phyloP scores from a whole-genome alignment of 1,284 basidiomycete genomes.

The Lignosus rhinocerotis region DNA sequence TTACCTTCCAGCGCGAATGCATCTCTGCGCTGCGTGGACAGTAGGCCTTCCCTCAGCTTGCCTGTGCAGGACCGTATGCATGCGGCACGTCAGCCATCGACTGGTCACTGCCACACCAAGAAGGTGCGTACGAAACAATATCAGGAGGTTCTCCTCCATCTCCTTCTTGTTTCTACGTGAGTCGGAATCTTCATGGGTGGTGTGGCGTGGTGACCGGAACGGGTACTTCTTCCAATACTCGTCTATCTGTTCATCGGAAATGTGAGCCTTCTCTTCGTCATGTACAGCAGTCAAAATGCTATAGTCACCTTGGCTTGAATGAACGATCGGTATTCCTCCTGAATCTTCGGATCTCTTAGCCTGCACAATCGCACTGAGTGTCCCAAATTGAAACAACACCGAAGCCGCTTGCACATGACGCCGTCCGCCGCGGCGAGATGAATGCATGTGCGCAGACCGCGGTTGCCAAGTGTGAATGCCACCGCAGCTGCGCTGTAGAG shows the following conservation, averaged over 20 bases:
- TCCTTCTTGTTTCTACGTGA: slow-evolving; percentile 46
- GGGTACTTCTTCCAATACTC: slow-evolving; percentile 43
- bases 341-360: slow-evolving; percentile 53
- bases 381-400: too few relatives aligned
- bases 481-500: too few relatives aligned
- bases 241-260: slow-evolving; percentile 30
- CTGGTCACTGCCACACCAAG: not conserved
- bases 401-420: too few relatives aligned
- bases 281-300: not conserved
- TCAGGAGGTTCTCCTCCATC: slow-evolving; percentile 63
- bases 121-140: slow-evolving; percentile 58
- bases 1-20: slow-evolving; percentile 64
- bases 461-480: too few relatives aligned
- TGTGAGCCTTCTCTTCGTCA: not conserved
- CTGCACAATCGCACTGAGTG: slow-evolving; percentile 40
- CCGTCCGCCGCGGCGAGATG: too few relatives aligned
- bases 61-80: slow-evolving; percentile 40
- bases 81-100: not conserved
- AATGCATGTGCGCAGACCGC: too few relatives aligned
- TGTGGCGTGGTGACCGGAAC: slow-evolving; percentile 27
- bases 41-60: slow-evolving; percentile 69
- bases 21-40: slow-evolving; percentile 57
- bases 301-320: slow-evolving; percentile 58
- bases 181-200: slow-evolving; percentile 19
- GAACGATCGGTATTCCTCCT: slow-evolving; percentile 65